phyloP scores from a whole-genome alignment of 331 rosid genomes.

The Malus hybrid region DNA sequence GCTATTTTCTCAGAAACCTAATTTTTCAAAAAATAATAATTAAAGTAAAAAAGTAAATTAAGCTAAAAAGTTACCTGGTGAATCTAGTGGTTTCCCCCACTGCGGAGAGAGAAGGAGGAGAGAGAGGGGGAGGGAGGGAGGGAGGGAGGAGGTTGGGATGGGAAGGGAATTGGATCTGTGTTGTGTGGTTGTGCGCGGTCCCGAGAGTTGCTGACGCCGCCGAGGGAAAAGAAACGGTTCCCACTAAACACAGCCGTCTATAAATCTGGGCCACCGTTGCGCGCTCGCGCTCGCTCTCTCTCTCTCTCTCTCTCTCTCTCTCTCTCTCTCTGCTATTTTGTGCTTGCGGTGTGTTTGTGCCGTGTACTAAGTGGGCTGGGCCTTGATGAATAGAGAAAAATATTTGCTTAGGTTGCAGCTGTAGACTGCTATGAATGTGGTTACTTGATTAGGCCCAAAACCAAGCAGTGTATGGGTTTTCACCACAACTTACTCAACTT shows the following conservation, averaged over 20 bases:
- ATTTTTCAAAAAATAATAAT: too few relatives aligned
- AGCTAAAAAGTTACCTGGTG: constrained; percentile 16
- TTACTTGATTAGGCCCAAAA: neutral
- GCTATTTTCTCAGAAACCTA: neutral
- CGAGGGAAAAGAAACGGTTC: constrained; percentile 42
- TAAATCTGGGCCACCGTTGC: constrained; percentile 64
- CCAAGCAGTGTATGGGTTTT: neutral
- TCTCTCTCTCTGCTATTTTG: neutral
- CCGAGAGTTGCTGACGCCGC: constrained; percentile 33
- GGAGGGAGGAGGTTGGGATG: constrained; percentile 8
- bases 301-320: neutral
- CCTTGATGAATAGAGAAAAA: neutral
- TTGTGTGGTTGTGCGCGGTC: constrained; percentile 11
- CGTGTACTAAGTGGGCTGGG: neutral
- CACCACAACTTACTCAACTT: neutral
- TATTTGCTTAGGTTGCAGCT: neutral
- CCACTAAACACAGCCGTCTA: constrained; percentile 17
- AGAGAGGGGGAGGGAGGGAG: neutral
- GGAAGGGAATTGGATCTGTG: constrained; percentile 1
- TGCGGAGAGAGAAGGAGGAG: neutral
- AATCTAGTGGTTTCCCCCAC: neutral
- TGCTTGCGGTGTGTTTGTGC: neutral
- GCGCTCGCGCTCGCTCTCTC: neutral
- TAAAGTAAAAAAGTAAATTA: too few relatives aligned
- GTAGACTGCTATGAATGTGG: too few relatives aligned